Percentiles rank a stretch among this genome's conserved stretches.
Evolutionary conservation across 2,329 filamentous ascomycete species (phyloP).

Genomic region (Aspergillus hortae): DNA sequence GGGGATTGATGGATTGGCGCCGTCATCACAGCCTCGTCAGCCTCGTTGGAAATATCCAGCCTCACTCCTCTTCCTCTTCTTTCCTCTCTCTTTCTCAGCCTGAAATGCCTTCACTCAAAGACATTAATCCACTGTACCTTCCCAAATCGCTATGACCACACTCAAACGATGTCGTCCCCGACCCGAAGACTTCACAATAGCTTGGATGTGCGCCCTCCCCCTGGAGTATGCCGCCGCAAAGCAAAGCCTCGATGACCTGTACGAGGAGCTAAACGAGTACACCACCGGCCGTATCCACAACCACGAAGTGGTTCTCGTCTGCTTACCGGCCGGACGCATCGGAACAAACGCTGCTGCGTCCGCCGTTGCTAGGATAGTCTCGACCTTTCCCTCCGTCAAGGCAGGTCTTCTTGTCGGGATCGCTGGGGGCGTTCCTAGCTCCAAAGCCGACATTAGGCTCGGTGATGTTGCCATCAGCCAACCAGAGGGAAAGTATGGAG

Average conservation of each 20-base stretch:
- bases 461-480: slow-evolving; percentile 4
- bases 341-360: not conserved
- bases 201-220: slow-evolving; percentile 3
- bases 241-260: not conserved
- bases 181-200: not conserved
- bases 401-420: not conserved
- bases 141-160: not conserved
- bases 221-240: slow-evolving; percentile 5
- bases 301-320: not conserved
- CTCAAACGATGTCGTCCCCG: not conserved
- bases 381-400: not conserved
- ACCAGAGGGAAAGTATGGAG: not conserved
- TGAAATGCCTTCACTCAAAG: not conserved
- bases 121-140: not conserved
- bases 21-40: not conserved
- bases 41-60: not conserved
- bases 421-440: not conserved
- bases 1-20: no score
- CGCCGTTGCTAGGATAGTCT: not conserved
- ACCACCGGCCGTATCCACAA: not conserved
- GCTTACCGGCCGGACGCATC: not conserved
- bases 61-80: not conserved
- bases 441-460: not conserved
- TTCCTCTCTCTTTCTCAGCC: not conserved
- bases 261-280: not conserved